Conservation (phyloP, 139 green algal species). For the Volvox reticuliferus region DNA sequence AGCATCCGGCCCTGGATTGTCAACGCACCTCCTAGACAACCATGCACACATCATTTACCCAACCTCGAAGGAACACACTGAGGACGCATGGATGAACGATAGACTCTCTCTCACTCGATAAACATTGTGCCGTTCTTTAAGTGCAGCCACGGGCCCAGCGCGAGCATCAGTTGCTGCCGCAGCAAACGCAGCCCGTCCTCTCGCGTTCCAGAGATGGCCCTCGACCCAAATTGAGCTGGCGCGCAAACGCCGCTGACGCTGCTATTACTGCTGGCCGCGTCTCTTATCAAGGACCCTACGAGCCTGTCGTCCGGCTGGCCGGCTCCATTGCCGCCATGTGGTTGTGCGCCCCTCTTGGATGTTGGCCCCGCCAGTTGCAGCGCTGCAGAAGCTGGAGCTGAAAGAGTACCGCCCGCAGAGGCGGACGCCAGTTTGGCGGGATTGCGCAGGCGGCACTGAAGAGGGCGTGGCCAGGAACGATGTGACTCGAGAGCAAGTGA, state of each 20-base stretch:
- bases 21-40: too few relatives aligned
- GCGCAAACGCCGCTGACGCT: not conserved
- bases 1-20: too few relatives aligned
- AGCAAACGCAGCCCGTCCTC: conserved; percentile 3
- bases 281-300: not conserved
- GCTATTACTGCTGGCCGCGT: not conserved
- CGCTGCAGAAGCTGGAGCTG: not conserved
- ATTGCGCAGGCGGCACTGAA: conserved; percentile 4
- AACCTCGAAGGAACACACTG: too few relatives aligned
- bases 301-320: not conserved
- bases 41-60: too few relatives aligned
- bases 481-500: too few relatives aligned
- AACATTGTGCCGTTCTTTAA: conserved; percentile 6
- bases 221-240: not conserved
- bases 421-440: not conserved
- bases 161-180: conserved; percentile 37
- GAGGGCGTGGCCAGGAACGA: not conserved
- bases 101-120: not conserved
- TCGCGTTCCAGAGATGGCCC: not conserved
- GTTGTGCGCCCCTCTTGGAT: too few relatives aligned
- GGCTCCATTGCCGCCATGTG: not conserved
- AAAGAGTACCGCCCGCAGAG: not conserved
- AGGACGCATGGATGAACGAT: too few relatives aligned
- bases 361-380: not conserved
- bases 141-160: conserved; percentile 36